Percentiles rank a stretch among this genome's conserved stretches.
Conservation (phyloP, 257 asterid genomes). For the Jaltomata sinuosa region DNA sequence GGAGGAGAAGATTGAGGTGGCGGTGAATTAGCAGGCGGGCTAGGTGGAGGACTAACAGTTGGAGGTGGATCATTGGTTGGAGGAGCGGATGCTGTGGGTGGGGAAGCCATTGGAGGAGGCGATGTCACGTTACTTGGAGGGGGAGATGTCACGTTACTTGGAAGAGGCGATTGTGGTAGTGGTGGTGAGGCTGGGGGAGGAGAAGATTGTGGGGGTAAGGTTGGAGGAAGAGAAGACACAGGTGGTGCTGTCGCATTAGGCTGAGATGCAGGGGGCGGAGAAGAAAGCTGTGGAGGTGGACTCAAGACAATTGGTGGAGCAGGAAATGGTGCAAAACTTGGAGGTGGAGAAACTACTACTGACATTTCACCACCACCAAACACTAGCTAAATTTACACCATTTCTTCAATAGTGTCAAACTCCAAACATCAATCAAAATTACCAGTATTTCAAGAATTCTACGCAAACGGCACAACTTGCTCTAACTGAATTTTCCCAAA, state of each 20-base stretch:
- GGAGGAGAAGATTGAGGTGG: slow-evolving; percentile 7
- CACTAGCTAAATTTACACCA: slow-evolving; percentile 7
- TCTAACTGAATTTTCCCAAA: neutral
- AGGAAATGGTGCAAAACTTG: slow-evolving; percentile 17
- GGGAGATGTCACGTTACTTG: neutral
- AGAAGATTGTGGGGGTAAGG: neutral
- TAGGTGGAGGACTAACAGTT: neutral
- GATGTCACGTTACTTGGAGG: neutral
- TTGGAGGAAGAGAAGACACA: neutral
- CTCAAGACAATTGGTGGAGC: slow-evolving; percentile 11
- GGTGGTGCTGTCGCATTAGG: slow-evolving; percentile 5
- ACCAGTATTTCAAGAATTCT: slow-evolving; percentile 12
- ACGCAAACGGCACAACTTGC: neutral
- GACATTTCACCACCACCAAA: slow-evolving; percentile 26
- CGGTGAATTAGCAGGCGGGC: neutral
- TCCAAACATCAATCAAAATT: neutral
- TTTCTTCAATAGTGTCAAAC: neutral
- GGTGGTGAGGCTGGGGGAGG: neutral
- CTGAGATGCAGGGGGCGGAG: neutral
- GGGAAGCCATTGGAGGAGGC: slow-evolving; percentile 17
- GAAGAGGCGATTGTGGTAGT: neutral
- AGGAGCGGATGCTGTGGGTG: slow-evolving; percentile 14
- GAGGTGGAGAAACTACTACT: slow-evolving; percentile 20
- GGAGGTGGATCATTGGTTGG: slow-evolving; percentile 7
- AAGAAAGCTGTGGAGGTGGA: slow-evolving; percentile 10